Conservation (phyloP, 1,139 yeast species). For the Waltiozyma solani region DNA sequence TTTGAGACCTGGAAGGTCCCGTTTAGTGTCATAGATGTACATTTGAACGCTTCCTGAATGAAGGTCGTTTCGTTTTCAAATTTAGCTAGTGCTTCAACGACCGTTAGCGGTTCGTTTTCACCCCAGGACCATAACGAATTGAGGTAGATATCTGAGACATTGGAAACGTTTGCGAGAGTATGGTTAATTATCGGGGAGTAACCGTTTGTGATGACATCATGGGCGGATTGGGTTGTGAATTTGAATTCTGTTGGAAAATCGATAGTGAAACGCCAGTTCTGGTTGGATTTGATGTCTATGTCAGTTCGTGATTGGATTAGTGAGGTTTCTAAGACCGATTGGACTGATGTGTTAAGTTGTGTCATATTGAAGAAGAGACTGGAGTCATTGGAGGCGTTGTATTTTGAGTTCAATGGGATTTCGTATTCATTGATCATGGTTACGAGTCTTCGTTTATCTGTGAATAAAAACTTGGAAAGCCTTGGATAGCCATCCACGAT, state of each 20-base stretch:
- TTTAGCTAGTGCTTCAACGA: constrained; percentile 10
- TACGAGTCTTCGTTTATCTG: constrained; percentile 31
- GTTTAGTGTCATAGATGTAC: constrained; percentile 39
- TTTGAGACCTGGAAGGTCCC: constrained; percentile 51
- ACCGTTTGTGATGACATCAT: constrained; percentile 40
- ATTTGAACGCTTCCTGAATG: constrained; percentile 37
- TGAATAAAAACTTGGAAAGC: constrained; percentile 32
- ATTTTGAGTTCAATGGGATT: constrained; percentile 10
- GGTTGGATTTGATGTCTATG: constrained; percentile 10
- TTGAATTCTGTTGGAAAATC: background rate
- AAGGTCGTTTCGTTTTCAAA: constrained; percentile 11
- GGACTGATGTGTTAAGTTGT: constrained; percentile 6
- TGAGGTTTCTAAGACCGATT: background rate
- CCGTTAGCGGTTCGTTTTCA: constrained; percentile 36
- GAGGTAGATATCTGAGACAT: constrained; percentile 23
- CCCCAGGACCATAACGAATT: constrained; percentile 67
- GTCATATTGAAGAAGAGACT: constrained; percentile 7
- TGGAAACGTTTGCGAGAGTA: constrained; percentile 20
- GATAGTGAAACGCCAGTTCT: constrained; percentile 29
- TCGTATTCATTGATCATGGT: constrained; percentile 12
- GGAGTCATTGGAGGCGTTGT: constrained; percentile 9
- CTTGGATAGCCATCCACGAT: constrained; percentile 30
- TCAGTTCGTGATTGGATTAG: constrained; percentile 7
- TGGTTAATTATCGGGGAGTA: constrained; percentile 47
- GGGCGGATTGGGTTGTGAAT: constrained; percentile 27